Evolutionary conservation across 2,329 filamentous ascomycete species (phyloP).

Genomic region (Chaetomium olivaceum): DNA sequence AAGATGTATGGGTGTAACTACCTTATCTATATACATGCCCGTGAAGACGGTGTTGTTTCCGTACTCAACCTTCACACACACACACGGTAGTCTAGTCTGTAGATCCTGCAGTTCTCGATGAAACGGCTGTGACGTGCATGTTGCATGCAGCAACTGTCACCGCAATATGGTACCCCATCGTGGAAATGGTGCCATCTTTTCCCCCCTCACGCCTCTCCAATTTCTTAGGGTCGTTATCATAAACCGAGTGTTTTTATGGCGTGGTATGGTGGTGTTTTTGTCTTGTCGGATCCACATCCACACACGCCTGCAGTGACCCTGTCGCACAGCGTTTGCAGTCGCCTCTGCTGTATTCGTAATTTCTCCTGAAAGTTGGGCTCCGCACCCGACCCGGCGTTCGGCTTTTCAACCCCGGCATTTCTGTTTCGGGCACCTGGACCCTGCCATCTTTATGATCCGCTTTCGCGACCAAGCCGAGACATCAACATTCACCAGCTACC

Average conservation of each 20-base stretch:
- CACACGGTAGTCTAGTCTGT: background rate
- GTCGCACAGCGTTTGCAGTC: background rate
- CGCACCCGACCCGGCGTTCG: background rate
- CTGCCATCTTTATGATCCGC: background rate
- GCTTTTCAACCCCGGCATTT: background rate
- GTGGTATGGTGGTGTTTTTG: background rate
- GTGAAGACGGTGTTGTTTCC: background rate
- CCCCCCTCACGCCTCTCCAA: background rate
- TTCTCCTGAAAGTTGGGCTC: background rate
- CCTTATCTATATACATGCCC: too few relatives aligned
- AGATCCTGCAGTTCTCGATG: conserved; percentile 3
- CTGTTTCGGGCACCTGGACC: background rate
- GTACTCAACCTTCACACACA: background rate
- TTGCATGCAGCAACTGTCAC: background rate
- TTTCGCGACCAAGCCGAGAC: background rate
- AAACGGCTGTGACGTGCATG: background rate
- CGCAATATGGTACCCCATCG: background rate
- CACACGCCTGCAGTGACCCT: background rate
- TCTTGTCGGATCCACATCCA: background rate
- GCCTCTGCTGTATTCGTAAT: background rate
- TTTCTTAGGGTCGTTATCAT: background rate
- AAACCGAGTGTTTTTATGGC: background rate
- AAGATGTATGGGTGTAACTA: too few relatives aligned
- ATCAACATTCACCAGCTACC: too few relatives aligned
- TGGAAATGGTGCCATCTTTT: background rate